Conservation (phyloP, 2,329 filamentous ascomycete species). For the Pezicula rhizophila region DNA sequence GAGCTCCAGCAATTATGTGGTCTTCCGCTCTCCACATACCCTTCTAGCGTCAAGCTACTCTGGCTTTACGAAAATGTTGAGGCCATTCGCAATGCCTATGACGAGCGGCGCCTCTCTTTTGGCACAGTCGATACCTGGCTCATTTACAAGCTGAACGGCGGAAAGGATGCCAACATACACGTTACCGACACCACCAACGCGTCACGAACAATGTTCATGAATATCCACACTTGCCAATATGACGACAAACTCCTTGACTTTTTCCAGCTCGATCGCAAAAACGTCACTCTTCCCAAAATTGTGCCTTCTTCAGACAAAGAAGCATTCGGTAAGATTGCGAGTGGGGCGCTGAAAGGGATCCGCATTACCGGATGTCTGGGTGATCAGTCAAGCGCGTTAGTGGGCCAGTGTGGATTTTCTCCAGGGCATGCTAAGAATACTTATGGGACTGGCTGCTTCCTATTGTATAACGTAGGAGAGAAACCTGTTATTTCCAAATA, state of each 20-base stretch:
- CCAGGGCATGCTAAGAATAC: conserved; percentile 79
- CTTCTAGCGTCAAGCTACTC: conserved; percentile 70
- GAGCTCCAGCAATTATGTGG: conserved; percentile 65
- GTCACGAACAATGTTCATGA: conserved; percentile 85
- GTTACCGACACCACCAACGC: conserved; percentile 79
- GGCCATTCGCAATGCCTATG: conserved; percentile 63
- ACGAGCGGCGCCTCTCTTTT: conserved; percentile 65
- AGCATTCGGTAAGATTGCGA: conserved; percentile 59
- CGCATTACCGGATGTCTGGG: conserved; percentile 73
- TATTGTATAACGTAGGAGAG: conserved; percentile 75
- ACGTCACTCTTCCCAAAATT: conserved; percentile 70
- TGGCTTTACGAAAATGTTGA: conserved; percentile 69
- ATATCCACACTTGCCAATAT: conserved; percentile 69
- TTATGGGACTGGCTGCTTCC: conserved; percentile 79
- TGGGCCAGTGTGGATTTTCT: conserved; percentile 72
- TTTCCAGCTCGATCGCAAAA: conserved; percentile 65
- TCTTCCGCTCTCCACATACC: conserved; percentile 75
- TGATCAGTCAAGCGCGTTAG: conserved; percentile 75
- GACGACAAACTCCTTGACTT: conserved; percentile 68
- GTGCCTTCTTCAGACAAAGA: conserved; percentile 65
- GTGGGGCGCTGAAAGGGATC: conserved; percentile 57
- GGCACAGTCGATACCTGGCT: conserved; percentile 80
- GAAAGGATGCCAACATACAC: conserved; percentile 55
- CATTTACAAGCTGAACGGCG: conserved; percentile 72
- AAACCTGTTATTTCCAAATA: conserved; percentile 75